phyloP scores from a whole-genome alignment of 176 grass and related monocot species.

The Aegilops bicornis region DNA sequence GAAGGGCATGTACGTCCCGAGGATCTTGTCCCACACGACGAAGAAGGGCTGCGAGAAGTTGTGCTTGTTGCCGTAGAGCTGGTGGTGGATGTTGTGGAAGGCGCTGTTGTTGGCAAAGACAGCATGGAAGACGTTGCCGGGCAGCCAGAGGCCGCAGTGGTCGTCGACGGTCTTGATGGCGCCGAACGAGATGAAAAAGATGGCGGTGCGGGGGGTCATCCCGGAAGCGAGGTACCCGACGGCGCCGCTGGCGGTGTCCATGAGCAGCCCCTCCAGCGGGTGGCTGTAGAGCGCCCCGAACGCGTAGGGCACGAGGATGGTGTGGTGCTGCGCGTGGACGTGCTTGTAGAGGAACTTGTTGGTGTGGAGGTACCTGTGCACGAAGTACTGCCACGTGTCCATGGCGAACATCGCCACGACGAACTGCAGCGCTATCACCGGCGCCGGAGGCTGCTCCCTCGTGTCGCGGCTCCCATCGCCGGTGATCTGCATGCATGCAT shows the following conservation, averaged over 20 bases:
- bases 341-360: slow-evolving; percentile 78
- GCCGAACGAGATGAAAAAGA: slow-evolving; percentile 62
- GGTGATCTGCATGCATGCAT: too few relatives aligned
- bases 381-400: slow-evolving; percentile 79
- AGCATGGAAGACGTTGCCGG: slow-evolving; percentile 44
- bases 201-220: slow-evolving; percentile 52
- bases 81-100: slow-evolving; percentile 65
- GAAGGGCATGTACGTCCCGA: slow-evolving; percentile 60
- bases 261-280: slow-evolving; percentile 55
- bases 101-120: slow-evolving; percentile 62
- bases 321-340: slow-evolving; percentile 64
- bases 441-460: slow-evolving; percentile 40
- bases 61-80: slow-evolving; percentile 59
- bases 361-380: slow-evolving; percentile 78
- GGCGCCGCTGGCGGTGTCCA: slow-evolving; percentile 51
- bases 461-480: background rate
- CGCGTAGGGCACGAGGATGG: slow-evolving; percentile 51
- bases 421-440: slow-evolving; percentile 46
- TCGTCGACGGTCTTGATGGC: slow-evolving; percentile 64
- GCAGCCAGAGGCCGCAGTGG: slow-evolving; percentile 59
- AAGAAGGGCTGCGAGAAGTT: slow-evolving; percentile 73
- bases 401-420: slow-evolving; percentile 56
- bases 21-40: slow-evolving; percentile 63
- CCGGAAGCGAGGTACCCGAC: slow-evolving; percentile 34
- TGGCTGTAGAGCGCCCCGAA: slow-evolving; percentile 68